Evolutionary conservation across 441 rosid species (phyloP), one percentile per base, ranked within the genome.

Genomic region (Brassica balearica): DNA sequence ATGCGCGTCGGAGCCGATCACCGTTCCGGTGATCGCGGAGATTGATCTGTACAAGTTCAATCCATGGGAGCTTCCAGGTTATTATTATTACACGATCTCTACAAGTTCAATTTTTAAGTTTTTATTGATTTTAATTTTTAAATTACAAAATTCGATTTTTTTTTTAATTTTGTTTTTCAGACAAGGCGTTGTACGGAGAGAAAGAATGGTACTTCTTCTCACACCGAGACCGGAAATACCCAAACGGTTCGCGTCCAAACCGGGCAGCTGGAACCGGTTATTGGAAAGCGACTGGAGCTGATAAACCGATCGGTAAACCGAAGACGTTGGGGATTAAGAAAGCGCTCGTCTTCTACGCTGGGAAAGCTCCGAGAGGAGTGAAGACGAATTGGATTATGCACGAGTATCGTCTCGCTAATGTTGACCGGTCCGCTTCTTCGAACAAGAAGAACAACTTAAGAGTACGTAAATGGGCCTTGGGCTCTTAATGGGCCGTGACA

Each of bases 371-470:
- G 0, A 77, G 59, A 66, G 85, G 83, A 3, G 10, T 84, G 20
- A 84, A 82, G 68, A 84, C 87, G 77, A 82, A 84, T 23, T 84
- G 87, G 87, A 84, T 84, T 10, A 84, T 84, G 87, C 87, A 84
- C 17, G 87, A 84, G 64, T 84, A 84, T 67, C 83, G 87, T 2
- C 83, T 84, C 15, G 85, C 85, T 12, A 82, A 85, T 53, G 95
- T 91, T 3, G 90, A 93, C 46, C 84, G 98, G 14, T 86, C 95
- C n/a, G 92, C 93, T 36, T 75, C 78, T 17, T 5, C 9, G 2
- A 82, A 84, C 80, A 87, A 82, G 64, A 91, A 77, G 32, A 86
- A 75, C 69, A 89, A 89, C 66, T 85, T 84, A 36, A 86, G 96
- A 91, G 98, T 93, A 85, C 27, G 62, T 46, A 48, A 48, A 14